Evolutionary conservation across 2,329 filamentous ascomycete species (phyloP), one percentile per base, ranked within the genome.

Genomic region (Exserohilum turcica): DNA sequence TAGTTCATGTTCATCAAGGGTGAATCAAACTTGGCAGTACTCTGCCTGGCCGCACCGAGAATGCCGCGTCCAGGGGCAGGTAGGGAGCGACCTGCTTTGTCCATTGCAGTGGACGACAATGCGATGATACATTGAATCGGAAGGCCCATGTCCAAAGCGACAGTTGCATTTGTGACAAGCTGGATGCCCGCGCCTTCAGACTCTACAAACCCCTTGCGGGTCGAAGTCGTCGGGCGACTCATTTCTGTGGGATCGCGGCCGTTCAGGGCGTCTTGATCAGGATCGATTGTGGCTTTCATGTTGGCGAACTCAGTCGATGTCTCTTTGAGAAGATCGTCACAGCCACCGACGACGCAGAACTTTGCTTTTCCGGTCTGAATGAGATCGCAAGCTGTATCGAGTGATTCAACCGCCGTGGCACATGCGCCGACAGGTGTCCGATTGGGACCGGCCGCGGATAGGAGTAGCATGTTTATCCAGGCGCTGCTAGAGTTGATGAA

Each of bases 401-500:
- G 84, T 3, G 94, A 99, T 80, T 99, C 94, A 39, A 99, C 92
- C 63, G 94, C 90, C 28, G 94, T 99, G 53, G 94, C 94, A 74
- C 94, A 99, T 70, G 94, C 94, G 80, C 93, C 94, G 45, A 97
- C 94, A 3, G 94, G 94, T 0, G 94, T 97, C 83, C 97, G 96
- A 83, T 99, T 97, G 36, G 94, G 91, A 64, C 94, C 94, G 47
- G 94, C 97, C 5, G 94, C 97, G 5, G 94, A 99, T 60, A 99
- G 81, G 61, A 99, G 82, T 78, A 99, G 82, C 94, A 99, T 99
- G 82, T 99, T 99, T 52, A 99, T 92, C 94, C 94, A 99, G n/a
- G 94, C 94, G 66, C 91, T 89, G 93, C 97, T 99, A 50, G 94
- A 99, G 83, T 99, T 99, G 84, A 99, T 97, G 83, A 99, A 99